A percentile compares a stretch with the other conserved stretches of the same genome.
These are phyloP conservation scores for Mycosphaerella sp. DNA, from an alignment of 2,329 filamentous ascomycete genomes.

Conservation along the genomic window DNA sequence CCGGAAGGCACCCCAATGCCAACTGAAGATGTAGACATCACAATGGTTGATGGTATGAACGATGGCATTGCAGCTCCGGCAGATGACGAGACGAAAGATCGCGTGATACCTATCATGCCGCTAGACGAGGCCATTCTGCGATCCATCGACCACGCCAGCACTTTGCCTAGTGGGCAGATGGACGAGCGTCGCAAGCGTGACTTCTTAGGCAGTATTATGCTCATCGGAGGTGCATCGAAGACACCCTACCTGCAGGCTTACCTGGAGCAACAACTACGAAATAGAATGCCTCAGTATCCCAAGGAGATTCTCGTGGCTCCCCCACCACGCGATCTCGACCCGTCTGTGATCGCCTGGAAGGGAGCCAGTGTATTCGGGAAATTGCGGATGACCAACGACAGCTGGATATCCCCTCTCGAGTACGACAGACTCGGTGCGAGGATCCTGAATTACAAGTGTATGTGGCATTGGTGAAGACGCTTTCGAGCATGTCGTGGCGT, in stretches of 20 bases:
- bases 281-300: slow-evolving; percentile 53
- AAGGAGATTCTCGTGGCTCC: slow-evolving; percentile 63
- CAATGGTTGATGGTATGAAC: slow-evolving; percentile 46
- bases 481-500: not conserved
- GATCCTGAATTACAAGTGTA: slow-evolving; percentile 75
- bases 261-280: slow-evolving; percentile 74
- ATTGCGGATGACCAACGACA: slow-evolving; percentile 79
- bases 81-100: slow-evolving; percentile 59
- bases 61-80: slow-evolving; percentile 4
- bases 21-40: slow-evolving; percentile 44
- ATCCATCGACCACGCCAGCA: slow-evolving; percentile 75
- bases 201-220: slow-evolving; percentile 83
- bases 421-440: slow-evolving; percentile 80
- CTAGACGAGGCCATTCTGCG: slow-evolving; percentile 87
- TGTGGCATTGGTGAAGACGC: slow-evolving; percentile 50
- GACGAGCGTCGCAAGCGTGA: slow-evolving; percentile 93
- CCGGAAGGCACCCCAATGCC: slow-evolving; percentile 72
- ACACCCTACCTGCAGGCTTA: slow-evolving; percentile 72
- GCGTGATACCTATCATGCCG: slow-evolving; percentile 72
- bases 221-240: slow-evolving; percentile 79
- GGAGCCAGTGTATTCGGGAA: slow-evolving; percentile 95
- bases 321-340: slow-evolving; percentile 87
- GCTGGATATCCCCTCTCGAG: slow-evolving; percentile 83
- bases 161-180: slow-evolving; percentile 46
- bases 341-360: slow-evolving; percentile 97